Evolutionary conservation across 2,329 filamentous ascomycete genomes (phyloP), one percentile per base, ranked within the genome.

Genomic region (Aspergillus caelatus): DNA sequence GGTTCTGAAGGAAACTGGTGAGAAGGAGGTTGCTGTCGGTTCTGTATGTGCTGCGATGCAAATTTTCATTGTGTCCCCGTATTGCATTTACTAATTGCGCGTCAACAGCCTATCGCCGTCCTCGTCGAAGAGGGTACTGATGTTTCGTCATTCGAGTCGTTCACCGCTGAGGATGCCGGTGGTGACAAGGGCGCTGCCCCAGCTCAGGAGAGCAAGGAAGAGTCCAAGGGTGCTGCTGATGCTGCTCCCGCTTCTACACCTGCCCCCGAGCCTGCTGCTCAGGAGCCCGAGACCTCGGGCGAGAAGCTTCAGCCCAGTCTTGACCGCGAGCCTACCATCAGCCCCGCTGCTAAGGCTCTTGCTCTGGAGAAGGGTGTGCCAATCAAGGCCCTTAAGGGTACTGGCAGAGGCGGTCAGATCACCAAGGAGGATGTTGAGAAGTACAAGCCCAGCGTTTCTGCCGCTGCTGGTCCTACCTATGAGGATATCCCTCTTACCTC

Each of bases 371-470:
- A 91, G 79, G 91, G 92, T 70, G 85, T 97, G 65, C 86, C 89
- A 64, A 81, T 97, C 70, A 87, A 88, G 74, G 82, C 85, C 70
- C 81, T 98, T 78, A 97, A 97, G 88, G 95, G 94, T 70, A 90
- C 91, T 70, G 94, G 95, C 66, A 88, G 90, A 69, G 89, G 88
- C 72, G 94, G 94, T 77, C 89, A 92, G 81, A 91, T 98, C 80
- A 96, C 92, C 72, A 92, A 94, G 83, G 88, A 92, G 76, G 94
- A 98, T 79, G 88, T 98, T 74, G 94, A 97, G 84, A 97, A 96
- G 84, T 90, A 87, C 77, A 83, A 88, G 77, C 85, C 91, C 68
- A 80, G 79, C 62, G 77, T 81, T 61, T 70, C 83, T 50, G 75
- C 83, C 57, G 75, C 86, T 58, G 82, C 87, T 63, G 87, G 84